These are phyloP conservation scores for Sarocladiaceae sp. DNA, from an alignment of 2,329 filamentous ascomycete species.

Conservation along the genomic window DNA sequence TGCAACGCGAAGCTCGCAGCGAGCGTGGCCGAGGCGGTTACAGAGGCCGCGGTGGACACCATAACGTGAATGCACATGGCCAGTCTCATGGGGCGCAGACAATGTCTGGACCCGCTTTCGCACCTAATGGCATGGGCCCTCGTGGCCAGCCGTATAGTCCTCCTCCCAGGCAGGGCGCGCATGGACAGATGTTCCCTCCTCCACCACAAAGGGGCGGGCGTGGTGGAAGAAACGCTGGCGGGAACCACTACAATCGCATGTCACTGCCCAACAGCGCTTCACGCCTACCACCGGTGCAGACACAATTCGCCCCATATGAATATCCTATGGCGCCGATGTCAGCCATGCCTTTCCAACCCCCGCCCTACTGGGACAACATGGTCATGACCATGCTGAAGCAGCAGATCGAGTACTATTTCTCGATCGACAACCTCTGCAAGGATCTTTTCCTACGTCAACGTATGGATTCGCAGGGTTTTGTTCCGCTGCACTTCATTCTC, in stretches of 20 bases:
- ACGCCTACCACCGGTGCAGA: conserved; percentile 32
- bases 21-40: conserved; percentile 40
- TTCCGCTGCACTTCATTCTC: conserved; percentile 72
- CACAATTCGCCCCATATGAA: conserved; percentile 31
- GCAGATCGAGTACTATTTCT: conserved; percentile 91
- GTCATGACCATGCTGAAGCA: conserved; percentile 37
- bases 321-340: conserved; percentile 36
- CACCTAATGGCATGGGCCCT: conserved; percentile 26
- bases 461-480: conserved; percentile 95
- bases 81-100: conserved; percentile 19
- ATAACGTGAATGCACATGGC: conserved; percentile 27
- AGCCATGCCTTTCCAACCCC: conserved; percentile 26
- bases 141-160: conserved; percentile 39
- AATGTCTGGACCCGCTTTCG: conserved; percentile 22
- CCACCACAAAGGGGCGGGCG: conserved; percentile 30
- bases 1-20: conserved; percentile 19
- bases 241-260: conserved; percentile 33
- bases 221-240: conserved; percentile 24
- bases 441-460: conserved; percentile 82
- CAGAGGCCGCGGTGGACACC: conserved; percentile 42
- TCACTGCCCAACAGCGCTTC: conserved; percentile 32
- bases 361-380: conserved; percentile 51
- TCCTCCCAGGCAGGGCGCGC: conserved; percentile 35
- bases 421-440: conserved; percentile 90
- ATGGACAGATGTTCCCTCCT: conserved; percentile 29